phyloP scores from a whole-genome alignment of 225 moss, liverwort and hornwort species.

The Pseudisothecium myosuroides region DNA sequence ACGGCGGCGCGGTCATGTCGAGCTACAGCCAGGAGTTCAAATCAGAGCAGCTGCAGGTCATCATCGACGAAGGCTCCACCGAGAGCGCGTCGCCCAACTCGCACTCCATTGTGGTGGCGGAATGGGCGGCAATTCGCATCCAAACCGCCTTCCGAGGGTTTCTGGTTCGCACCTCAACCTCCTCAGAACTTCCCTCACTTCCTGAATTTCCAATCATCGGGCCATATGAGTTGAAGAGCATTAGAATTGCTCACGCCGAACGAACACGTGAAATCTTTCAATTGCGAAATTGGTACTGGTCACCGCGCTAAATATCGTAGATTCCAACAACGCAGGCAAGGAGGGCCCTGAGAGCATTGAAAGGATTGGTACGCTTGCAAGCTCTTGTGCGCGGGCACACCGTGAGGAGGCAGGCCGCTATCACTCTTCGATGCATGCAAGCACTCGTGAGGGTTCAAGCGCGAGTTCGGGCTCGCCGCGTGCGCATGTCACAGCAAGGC shows the following conservation, averaged over 20 bases:
- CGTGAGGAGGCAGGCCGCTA: conserved; percentile 84
- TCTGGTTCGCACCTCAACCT: conserved; percentile 27
- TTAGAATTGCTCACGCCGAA: neutral
- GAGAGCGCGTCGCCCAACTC: conserved; percentile 30
- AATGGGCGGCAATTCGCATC: conserved; percentile 72
- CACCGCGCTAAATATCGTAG: neutral
- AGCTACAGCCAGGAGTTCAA: conserved; percentile 49
- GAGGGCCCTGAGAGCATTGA: conserved; percentile 80
- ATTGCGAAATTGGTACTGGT: neutral
- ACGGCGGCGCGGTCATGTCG: conserved; percentile 15
- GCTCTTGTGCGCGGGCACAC: conserved; percentile 90
- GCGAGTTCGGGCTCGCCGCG: conserved; percentile 84
- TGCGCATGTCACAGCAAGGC: conserved; percentile 83
- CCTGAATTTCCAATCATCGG: neutral
- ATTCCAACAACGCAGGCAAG: conserved; percentile 40
- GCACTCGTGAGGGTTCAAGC: conserved; percentile 91
- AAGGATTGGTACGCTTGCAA: conserved; percentile 81
- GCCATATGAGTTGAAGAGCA: neutral
- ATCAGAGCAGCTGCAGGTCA: conserved; percentile 30
- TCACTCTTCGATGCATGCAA: conserved; percentile 94
- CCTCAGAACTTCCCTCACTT: neutral
- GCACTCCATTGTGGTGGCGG: conserved; percentile 53
- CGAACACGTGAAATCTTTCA: neutral
- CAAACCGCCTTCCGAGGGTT: conserved; percentile 93
- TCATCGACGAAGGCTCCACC: conserved; percentile 36